Evolutionary conservation across 2,329 filamentous ascomycete genomes (phyloP).

Genomic region (Scleromitrula shiraiana): DNA sequence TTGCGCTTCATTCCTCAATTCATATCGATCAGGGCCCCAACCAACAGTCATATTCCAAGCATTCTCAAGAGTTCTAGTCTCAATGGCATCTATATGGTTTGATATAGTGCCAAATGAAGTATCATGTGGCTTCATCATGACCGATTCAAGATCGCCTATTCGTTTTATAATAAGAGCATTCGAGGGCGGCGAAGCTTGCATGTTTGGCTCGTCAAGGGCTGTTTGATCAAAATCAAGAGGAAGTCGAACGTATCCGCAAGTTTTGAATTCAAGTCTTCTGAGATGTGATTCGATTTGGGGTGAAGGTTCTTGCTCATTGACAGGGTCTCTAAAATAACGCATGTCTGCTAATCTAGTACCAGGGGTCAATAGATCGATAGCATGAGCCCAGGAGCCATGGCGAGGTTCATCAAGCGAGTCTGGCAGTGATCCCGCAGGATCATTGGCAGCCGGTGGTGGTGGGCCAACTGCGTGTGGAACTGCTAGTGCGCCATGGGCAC

Average conservation of each 20-base stretch:
- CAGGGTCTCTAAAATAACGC: slow-evolving; percentile 30
- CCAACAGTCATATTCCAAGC: slow-evolving; percentile 23
- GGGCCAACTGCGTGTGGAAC: neutral
- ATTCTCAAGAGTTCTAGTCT: slow-evolving; percentile 21
- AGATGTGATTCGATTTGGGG: slow-evolving; percentile 16
- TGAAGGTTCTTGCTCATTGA: slow-evolving; percentile 24
- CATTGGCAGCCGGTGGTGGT: slow-evolving; percentile 2
- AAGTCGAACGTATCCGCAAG: slow-evolving; percentile 27
- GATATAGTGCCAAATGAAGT: slow-evolving; percentile 19
- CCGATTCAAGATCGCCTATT: slow-evolving; percentile 19
- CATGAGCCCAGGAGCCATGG: slow-evolving; percentile 40
- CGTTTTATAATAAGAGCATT: slow-evolving; percentile 18
- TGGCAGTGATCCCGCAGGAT: slow-evolving; percentile 8
- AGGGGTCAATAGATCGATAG: slow-evolving; percentile 43
- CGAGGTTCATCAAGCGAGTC: slow-evolving; percentile 32
- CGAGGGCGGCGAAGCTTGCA: slow-evolving; percentile 5
- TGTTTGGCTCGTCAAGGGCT: slow-evolving; percentile 11
- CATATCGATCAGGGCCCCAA: slow-evolving; percentile 13
- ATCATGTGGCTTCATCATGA: slow-evolving; percentile 28
- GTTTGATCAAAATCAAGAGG: slow-evolving; percentile 28
- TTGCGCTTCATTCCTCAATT: slow-evolving; percentile 14
- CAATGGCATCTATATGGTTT: slow-evolving; percentile 21
- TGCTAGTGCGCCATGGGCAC: too few species aligned
- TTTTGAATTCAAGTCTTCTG: slow-evolving; percentile 22
- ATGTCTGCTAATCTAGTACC: slow-evolving; percentile 37